Evolutionary conservation across 805 yeast genomes (phyloP).

Genomic region (Lipomyces yamanashiensis): DNA sequence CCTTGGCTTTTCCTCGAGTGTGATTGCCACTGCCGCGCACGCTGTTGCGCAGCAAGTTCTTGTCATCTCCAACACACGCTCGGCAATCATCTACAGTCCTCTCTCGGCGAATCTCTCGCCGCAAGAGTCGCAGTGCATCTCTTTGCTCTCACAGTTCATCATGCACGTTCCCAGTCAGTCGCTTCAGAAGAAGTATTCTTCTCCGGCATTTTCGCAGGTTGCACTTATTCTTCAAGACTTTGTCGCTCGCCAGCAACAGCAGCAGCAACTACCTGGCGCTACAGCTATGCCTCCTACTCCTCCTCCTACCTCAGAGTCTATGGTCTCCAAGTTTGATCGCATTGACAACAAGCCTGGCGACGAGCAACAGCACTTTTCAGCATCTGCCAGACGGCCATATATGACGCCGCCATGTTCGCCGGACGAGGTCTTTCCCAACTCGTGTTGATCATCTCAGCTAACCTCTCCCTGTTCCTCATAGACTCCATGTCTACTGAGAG

Average conservation of each 20-base stretch:
- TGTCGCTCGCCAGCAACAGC: slow-evolving; percentile 27
- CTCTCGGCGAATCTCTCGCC: neutral
- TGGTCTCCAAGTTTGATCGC: slow-evolving; percentile 7
- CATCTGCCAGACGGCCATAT: slow-evolving; percentile 3
- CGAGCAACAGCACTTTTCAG: neutral
- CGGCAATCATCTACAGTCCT: neutral
- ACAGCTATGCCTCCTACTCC: slow-evolving; percentile 33
- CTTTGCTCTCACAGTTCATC: slow-evolving; percentile 44
- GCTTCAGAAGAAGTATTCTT: slow-evolving; percentile 48
- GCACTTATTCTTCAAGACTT: slow-evolving; percentile 38
- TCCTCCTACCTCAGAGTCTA: slow-evolving; percentile 27
- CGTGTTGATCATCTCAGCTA: neutral
- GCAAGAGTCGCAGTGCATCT: slow-evolving; percentile 42
- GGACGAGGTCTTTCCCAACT: slow-evolving; percentile 17
- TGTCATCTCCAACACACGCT: slow-evolving; percentile 7
- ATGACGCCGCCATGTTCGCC: slow-evolving; percentile 35
- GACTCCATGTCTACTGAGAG: neutral
- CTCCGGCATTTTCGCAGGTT: slow-evolving; percentile 33
- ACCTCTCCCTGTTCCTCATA: neutral
- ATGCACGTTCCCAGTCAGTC: slow-evolving; percentile 46
- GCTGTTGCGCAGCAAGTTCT: slow-evolving; percentile 43
- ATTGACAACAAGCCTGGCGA: neutral
- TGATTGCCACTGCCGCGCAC: slow-evolving; percentile 46
- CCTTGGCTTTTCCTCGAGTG: slow-evolving; percentile 42
- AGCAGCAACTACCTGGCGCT: slow-evolving; percentile 19